These are phyloP conservation scores for Quercus mongolica DNA, from an alignment of 306 rosid genomes.

Conservation along the genomic window DNA sequence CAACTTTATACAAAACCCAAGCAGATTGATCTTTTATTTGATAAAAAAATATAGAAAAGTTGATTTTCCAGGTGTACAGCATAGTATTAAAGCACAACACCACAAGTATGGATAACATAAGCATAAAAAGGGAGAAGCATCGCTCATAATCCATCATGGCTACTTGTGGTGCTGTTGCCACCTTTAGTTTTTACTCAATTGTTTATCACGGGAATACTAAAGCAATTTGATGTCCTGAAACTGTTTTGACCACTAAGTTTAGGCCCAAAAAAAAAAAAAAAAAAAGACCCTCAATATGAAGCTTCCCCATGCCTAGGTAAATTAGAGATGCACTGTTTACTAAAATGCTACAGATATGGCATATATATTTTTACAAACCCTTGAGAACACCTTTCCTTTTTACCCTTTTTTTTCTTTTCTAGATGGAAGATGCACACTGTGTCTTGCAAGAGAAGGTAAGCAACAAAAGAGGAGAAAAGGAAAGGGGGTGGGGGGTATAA, in stretches of 20 bases:
- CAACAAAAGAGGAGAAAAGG: background rate
- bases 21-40: conserved; percentile 15
- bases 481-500: background rate
- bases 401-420: background rate
- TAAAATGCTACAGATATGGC: no score
- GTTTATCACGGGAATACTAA: background rate
- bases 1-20: conserved; percentile 23
- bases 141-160: background rate
- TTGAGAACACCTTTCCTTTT: background rate
- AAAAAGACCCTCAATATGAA: background rate
- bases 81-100: no score
- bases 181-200: background rate
- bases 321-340: background rate
- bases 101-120: no score
- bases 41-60: background rate
- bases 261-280: background rate
- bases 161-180: background rate
- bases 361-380: background rate
- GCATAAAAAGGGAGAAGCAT: background rate
- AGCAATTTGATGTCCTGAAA: background rate
- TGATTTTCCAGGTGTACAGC: background rate
- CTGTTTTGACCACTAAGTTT: background rate
- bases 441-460: background rate
- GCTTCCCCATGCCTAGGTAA: conserved; percentile 1
- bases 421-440: background rate